Evolutionary conservation across 306 rosid species (phyloP), one percentile per base, ranked within the genome.

Genomic region (Inga leiocalycina): DNA sequence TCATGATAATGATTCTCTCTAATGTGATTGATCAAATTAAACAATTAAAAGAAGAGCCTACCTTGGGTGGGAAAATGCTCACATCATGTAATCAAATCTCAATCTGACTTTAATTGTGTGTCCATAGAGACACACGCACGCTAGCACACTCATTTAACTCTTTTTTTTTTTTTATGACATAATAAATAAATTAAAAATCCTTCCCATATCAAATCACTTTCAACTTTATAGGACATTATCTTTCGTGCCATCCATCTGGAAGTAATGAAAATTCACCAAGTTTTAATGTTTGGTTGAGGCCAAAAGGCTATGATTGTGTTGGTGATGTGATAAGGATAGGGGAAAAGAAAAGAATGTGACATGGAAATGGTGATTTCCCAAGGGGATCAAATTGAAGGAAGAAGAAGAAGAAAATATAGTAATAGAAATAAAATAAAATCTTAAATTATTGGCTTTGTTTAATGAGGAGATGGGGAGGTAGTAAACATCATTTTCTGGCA

Each of bases 1-100:
- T 89, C 88, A 66, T 51, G 9, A 67, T 88, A 88, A 90, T 88
- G 86, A 91, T 88, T 85, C 85, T 86, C 90, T 77, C 83, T 83
- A 73, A 61, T 76, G 80, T 82, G 75, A 82, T 85, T 6, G 8
- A 8, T 19, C n/a, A 24, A 56, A 56, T 56, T 20, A 81, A 77
- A 68, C 77, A 74, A 39, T 59, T 81, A 86, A 80, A 76, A 80
- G 78, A 79, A 71, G 52, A 80, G 62, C 64, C 52, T 77, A 20
- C 48, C 75, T 74, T 71, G 79, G 79, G 90, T 81, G 82, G 82
- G 64, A 79, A 59, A 86, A 77, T 81, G 84, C 85, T 72, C 64
- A 48, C 17, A 85, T 76, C 85, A 81, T 74, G 78, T 85, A 72
- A 79, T 75, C 87, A 81, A 85, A 86, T 86, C 34, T 11, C 44